phyloP scores from a whole-genome alignment of 73 alveolate species.

The Loxodes magnus region DNA sequence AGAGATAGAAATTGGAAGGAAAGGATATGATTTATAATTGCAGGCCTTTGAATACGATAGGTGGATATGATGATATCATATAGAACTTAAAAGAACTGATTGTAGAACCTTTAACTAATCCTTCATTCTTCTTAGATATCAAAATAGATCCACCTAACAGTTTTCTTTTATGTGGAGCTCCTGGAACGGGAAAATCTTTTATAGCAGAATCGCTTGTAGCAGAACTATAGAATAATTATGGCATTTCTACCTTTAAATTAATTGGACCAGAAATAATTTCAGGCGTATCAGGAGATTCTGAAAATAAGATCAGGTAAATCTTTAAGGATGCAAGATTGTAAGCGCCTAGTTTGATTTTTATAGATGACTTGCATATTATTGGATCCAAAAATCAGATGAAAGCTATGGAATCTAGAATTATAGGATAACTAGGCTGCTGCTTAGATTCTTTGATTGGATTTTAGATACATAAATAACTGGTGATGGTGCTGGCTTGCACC shows the following conservation, averaged over 20 bases:
- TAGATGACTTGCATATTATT: conserved; percentile 97
- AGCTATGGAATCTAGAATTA: conserved; percentile 98
- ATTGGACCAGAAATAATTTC: conserved; percentile 96
- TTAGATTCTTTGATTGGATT: conserved; percentile 85
- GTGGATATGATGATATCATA: conserved; percentile 63
- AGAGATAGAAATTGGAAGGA: too few relatives aligned
- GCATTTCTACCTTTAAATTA: conserved; percentile 80
- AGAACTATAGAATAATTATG: conserved; percentile 27
- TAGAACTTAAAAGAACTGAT: conserved; percentile 67
- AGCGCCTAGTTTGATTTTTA: conserved; percentile 94
- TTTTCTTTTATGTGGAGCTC: conserved; percentile 88
- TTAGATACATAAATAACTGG: conserved; percentile 32
- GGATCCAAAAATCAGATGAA: conserved; percentile 93
- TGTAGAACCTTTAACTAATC: conserved; percentile 73
- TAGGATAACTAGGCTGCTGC: conserved; percentile 92
- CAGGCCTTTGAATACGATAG: conserved; percentile 33
- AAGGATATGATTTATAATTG: too few relatives aligned
- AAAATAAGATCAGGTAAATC: conserved; percentile 86
- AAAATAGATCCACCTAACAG: conserved; percentile 94
- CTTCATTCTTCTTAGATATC: conserved; percentile 65
- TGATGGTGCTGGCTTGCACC: conserved; percentile 92
- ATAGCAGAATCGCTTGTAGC: conserved; percentile 87
- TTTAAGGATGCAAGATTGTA: conserved; percentile 82
- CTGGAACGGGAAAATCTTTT: conserved; percentile 95
- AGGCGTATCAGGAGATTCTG: conserved; percentile 89